These are phyloP conservation scores for Aspergillus bertholletiae DNA, from an alignment of 495 filamentous ascomycete genomes.

Conservation along the genomic window DNA sequence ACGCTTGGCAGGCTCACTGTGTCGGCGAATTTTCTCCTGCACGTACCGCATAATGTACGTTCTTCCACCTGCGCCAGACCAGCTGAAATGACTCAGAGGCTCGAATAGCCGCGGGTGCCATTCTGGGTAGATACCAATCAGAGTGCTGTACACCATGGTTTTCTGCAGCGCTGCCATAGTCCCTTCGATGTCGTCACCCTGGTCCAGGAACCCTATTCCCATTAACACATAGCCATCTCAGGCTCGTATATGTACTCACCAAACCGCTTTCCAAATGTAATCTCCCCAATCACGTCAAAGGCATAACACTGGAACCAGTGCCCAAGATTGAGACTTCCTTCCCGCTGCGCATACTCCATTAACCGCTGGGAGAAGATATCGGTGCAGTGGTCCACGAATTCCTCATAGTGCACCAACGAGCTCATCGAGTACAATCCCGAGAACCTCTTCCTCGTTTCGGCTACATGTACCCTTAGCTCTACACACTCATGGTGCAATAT, in stretches of 20 bases:
- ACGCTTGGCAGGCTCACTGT: slow-evolving; percentile 14
- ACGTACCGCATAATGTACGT: slow-evolving; percentile 44
- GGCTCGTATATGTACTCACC: slow-evolving; percentile 13
- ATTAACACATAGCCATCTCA: not conserved
- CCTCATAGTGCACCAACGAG: slow-evolving; percentile 51
- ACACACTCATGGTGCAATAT: too few species aligned
- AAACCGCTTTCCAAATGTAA: slow-evolving; percentile 62
- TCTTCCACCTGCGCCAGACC: slow-evolving; percentile 38
- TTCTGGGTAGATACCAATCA: slow-evolving; percentile 46
- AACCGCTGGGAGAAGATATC: slow-evolving; percentile 45
- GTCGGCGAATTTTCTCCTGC: slow-evolving; percentile 36
- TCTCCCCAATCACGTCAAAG: slow-evolving; percentile 63
- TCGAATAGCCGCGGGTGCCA: slow-evolving; percentile 43
- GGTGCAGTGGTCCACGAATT: slow-evolving; percentile 50
- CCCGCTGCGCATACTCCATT: slow-evolving; percentile 32
- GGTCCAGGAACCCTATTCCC: slow-evolving; percentile 53
- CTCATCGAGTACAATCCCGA: slow-evolving; percentile 50
- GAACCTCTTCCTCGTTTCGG: slow-evolving; percentile 36
- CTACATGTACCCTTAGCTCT: slow-evolving; percentile 11
- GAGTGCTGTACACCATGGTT: slow-evolving; percentile 53
- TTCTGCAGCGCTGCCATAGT: slow-evolving; percentile 53
- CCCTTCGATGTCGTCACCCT: slow-evolving; percentile 61
- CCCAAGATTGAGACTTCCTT: slow-evolving; percentile 38
- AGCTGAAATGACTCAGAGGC: slow-evolving; percentile 33
- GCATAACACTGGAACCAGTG: slow-evolving; percentile 58